Percentiles rank a stretch among this genome's conserved stretches.
These are phyloP conservation scores for Colletotrichum neosansevieriae DNA, from an alignment of 2,329 filamentous ascomycete genomes.

Conservation along the genomic window DNA sequence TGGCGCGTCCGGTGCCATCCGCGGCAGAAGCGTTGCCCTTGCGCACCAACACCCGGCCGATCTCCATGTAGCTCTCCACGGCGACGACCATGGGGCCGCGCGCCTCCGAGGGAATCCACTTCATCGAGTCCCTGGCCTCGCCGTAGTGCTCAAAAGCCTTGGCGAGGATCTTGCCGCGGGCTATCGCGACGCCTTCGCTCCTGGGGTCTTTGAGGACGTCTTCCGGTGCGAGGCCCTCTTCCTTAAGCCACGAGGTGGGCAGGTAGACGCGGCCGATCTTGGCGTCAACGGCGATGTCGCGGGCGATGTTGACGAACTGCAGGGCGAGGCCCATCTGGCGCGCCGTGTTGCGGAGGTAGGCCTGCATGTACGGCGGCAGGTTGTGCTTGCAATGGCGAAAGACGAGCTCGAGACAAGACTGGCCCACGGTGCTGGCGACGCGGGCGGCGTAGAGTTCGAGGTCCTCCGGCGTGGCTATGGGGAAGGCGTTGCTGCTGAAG, in stretches of 20 bases:
- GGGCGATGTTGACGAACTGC: conserved; percentile 83
- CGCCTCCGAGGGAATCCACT: conserved; percentile 69
- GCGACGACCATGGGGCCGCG: conserved; percentile 75
- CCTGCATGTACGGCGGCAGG: conserved; percentile 47
- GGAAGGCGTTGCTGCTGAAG: conserved; percentile 61
- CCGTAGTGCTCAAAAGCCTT: conserved; percentile 72
- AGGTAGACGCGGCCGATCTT: conserved; percentile 76
- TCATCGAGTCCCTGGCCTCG: conserved; percentile 67
- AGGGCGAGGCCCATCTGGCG: conserved; percentile 77
- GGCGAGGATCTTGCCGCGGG: conserved; percentile 68
- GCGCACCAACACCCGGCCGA: conserved; percentile 69
- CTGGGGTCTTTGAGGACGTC: conserved; percentile 66
- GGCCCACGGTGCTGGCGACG: conserved; percentile 79
- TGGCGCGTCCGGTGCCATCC: conserved; percentile 50
- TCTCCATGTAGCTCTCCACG: conserved; percentile 83
- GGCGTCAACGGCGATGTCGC: conserved; percentile 78
- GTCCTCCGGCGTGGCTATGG: conserved; percentile 69
- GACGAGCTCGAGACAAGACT: conserved; percentile 75
- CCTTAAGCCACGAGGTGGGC: conserved; percentile 72
- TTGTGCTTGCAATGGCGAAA: conserved; percentile 64
- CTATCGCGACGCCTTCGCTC: conserved; percentile 57
- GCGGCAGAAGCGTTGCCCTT: conserved; percentile 17
- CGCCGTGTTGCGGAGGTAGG: conserved; percentile 66
- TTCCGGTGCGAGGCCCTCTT: conserved; percentile 64
- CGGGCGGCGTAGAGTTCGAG: conserved; percentile 73